Evolutionary conservation across 257 asterid species (phyloP).

Genomic region (Cordia subcordata): DNA sequence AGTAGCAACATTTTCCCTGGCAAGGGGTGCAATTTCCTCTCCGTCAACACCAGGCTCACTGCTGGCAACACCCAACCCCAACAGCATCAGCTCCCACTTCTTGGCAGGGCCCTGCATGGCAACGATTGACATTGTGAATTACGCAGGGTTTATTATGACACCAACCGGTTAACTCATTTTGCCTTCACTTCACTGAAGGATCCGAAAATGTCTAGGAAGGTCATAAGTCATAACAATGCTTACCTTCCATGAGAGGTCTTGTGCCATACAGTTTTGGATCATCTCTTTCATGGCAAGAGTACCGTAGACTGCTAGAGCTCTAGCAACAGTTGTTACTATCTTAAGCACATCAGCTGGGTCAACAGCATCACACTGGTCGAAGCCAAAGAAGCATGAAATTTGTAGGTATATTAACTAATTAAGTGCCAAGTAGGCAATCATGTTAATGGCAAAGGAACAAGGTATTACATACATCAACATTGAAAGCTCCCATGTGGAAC

Average conservation of each 20-base stretch:
- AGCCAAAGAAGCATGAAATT: not conserved
- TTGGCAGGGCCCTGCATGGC: slow-evolving; percentile 72
- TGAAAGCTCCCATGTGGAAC: slow-evolving; percentile 94
- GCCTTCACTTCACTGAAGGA: too few relatives aligned
- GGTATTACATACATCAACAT: slow-evolving; percentile 52
- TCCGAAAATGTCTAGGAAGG: too few relatives aligned
- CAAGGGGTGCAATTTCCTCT: slow-evolving; percentile 79
- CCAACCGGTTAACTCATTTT: too few relatives aligned
- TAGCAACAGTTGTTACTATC: slow-evolving; percentile 47
- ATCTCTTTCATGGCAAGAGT: slow-evolving; percentile 56
- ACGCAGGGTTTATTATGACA: too few relatives aligned
- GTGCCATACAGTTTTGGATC: slow-evolving; percentile 82
- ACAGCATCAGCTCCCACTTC: slow-evolving; percentile 71
- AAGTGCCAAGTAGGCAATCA: not conserved
- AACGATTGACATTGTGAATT: not conserved
- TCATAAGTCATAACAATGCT: not conserved
- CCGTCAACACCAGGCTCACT: slow-evolving; percentile 68
- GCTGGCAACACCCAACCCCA: slow-evolving; percentile 66
- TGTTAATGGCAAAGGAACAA: not conserved
- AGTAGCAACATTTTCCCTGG: slow-evolving; percentile 82
- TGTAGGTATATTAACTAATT: not conserved
- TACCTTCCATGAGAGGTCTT: slow-evolving; percentile 98
- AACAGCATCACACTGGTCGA: slow-evolving; percentile 56
- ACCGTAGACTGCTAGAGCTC: slow-evolving; percentile 65
- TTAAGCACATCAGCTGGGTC: slow-evolving; percentile 71